A percentile compares a stretch with the other conserved stretches of the same genome.
These are phyloP conservation scores for Dovyalis caffra DNA, from an alignment of 345 rosid genomes.

Conservation along the genomic window DNA sequence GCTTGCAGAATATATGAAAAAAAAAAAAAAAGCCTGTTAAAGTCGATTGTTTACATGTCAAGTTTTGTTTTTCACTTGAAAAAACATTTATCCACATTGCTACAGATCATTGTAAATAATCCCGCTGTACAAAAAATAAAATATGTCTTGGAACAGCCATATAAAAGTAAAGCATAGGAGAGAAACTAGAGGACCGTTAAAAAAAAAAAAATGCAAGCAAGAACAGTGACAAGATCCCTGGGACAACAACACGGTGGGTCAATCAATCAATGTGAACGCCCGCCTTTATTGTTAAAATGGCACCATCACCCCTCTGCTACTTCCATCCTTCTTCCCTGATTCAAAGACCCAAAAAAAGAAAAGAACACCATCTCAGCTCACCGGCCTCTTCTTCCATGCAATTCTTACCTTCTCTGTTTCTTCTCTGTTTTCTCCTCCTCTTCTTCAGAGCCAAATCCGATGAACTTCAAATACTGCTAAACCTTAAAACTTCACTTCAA, in stretches of 20 bases:
- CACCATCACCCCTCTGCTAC: not conserved
- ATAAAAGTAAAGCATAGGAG: no score
- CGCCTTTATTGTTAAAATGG: not conserved
- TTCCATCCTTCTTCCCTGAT: not conserved
- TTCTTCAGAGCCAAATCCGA: slow-evolving; percentile 37
- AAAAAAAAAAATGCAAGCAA: not conserved
- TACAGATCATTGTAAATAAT: no score
- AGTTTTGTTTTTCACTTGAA: no score
- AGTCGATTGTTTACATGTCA: no score
- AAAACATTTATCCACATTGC: no score
- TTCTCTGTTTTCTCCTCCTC: slow-evolving; percentile 31
- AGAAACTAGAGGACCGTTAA: not conserved
- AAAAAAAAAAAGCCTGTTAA: no score
- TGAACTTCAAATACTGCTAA: slow-evolving; percentile 53
- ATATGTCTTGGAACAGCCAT: no score
- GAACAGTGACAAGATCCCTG: no score
- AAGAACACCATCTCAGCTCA: no score
- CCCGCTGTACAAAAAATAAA: no score
- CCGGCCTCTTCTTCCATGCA: not conserved
- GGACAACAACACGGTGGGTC: no score
- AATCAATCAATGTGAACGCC: not conserved
- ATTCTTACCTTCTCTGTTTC: slow-evolving; percentile 1
- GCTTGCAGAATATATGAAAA: no score
- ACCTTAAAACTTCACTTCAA: slow-evolving; percentile 41
- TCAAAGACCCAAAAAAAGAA: not conserved